A percentile compares a stretch with the other conserved stretches of the same genome.
Evolutionary conservation across 331 rosid species (phyloP).

Genomic region (Cydonia oblonga): DNA sequence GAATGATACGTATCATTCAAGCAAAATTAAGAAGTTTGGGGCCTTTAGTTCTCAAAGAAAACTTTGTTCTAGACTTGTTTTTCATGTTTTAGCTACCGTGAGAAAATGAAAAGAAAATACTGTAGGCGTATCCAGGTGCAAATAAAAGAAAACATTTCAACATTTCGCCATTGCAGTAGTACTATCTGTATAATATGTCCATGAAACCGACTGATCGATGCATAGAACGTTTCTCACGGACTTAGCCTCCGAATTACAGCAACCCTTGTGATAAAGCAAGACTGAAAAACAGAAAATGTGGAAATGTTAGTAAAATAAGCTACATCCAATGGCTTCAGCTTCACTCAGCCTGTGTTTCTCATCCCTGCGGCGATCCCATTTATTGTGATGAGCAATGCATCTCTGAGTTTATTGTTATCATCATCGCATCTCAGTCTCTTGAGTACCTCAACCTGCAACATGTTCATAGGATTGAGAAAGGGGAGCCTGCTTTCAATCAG

Average conservation of each 20-base stretch:
- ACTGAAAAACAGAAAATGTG: neutral
- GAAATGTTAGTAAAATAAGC: neutral
- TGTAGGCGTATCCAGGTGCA: neutral
- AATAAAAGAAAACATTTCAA: neutral
- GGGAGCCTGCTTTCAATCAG: conserved; percentile 85
- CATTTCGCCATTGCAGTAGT: neutral
- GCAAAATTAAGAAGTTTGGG: neutral
- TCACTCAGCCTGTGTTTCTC: conserved; percentile 78
- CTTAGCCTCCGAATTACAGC: neutral
- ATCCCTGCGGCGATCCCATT: conserved; percentile 96
- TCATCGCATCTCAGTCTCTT: conserved; percentile 77
- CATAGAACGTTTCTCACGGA: neutral
- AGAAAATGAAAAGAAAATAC: neutral
- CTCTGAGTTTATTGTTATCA: conserved; percentile 61
- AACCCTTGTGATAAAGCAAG: neutral
- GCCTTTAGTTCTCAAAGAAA: neutral
- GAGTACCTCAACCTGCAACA: conserved; percentile 87
- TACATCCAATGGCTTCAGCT: neutral
- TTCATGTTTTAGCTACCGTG: neutral
- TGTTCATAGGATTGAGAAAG: conserved; percentile 80
- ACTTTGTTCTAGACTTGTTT: neutral
- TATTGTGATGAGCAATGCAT: conserved; percentile 83
- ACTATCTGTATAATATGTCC: neutral
- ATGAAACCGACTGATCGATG: neutral
- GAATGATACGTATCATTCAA: no score